Percentiles rank a stretch among this genome's conserved stretches.
These are phyloP conservation scores for Dipodascus geniculatus DNA, from an alignment of 805 yeast species.

Conservation along the genomic window DNA sequence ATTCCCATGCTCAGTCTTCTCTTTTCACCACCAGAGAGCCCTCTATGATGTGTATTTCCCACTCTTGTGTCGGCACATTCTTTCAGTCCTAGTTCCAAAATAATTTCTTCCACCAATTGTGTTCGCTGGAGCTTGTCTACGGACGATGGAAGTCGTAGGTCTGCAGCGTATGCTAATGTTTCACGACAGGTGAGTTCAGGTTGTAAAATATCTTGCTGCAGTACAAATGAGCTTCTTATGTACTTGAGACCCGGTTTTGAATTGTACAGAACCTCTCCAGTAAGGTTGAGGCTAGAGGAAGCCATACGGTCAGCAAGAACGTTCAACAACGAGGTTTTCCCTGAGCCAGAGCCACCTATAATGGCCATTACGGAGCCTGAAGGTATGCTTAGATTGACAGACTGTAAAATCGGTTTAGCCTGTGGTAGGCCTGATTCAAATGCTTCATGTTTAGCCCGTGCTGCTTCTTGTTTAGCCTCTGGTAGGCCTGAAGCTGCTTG, in stretches of 20 bases:
- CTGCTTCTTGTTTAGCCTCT: neutral
- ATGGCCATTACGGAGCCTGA: constrained; percentile 62
- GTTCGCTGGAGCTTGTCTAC: constrained; percentile 34
- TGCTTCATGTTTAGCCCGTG: neutral
- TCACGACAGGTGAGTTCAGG: constrained; percentile 67
- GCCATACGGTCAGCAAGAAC: constrained; percentile 26
- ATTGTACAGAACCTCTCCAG: constrained; percentile 21
- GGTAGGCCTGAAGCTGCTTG: neutral
- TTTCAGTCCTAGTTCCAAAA: constrained; percentile 52
- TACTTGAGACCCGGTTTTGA: constrained; percentile 18
- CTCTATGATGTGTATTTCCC: constrained; percentile 40
- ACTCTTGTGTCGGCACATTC: constrained; percentile 52
- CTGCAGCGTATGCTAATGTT: constrained; percentile 59
- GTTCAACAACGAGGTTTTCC: constrained; percentile 71
- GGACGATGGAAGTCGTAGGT: constrained; percentile 44
- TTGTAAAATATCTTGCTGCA: constrained; percentile 62
- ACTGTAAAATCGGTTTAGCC: constrained; percentile 30
- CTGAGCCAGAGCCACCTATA: constrained; percentile 82
- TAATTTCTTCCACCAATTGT: constrained; percentile 44
- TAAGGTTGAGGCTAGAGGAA: constrained; percentile 12
- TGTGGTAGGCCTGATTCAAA: neutral
- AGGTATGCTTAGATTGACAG: constrained; percentile 48
- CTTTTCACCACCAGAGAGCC: constrained; percentile 78
- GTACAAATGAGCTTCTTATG: constrained; percentile 47
- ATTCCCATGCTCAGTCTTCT: constrained; percentile 67